Evolutionary conservation across 805 yeast species (phyloP), one percentile per base, ranked within the genome.

Genomic region (Zygosaccharomyces pseudorouxii): DNA sequence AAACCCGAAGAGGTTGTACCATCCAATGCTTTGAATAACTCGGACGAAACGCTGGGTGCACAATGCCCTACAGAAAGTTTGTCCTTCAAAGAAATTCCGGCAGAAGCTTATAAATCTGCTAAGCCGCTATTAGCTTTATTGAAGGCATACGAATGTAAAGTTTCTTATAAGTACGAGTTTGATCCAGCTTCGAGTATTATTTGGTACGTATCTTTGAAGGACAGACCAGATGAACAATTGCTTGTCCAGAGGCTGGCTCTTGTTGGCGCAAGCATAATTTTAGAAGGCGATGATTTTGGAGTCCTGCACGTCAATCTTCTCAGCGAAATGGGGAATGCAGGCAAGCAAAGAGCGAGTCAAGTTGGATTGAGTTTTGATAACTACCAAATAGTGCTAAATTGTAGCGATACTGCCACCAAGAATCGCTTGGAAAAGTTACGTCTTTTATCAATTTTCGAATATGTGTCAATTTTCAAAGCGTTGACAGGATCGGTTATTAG

Each of bases 401-500:
- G 56, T 25, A 48, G 38, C 22, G 37, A 43, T 23, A 19, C 25
- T 18, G 38, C 31, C 3, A 31, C 39, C n/a, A 23, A 43, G 14
- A 46, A 45, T 19, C 30, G 20, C 23, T 48, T 51, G 14, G 48
- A 25, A 45, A 54, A 46, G 47, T 51, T 47, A 10, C 55, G 50
- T 30, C 56, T 41, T 18, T 49, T 58, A 18, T 49, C 62, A 11
- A 48, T 60, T 22, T 64, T 64, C 33, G 68, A 64, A 47, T 54
- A 55, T 45, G 42, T 54, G 25, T 55, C 67, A 4, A 43, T 59
- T 19, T 58, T 45, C 48, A 64, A 64, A 42, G 49, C 66, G 3
- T 39, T 62, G 28, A 64, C 68, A 4, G 68, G 62, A 4, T 54
- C 63, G 2, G 40, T 64, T 3, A 57, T 63, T n/a, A 58, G 66